Percentiles rank a stretch among this genome's conserved stretches.
phyloP scores from a whole-genome alignment of 2,329 filamentous ascomycete genomes.

The Hypoxylon sp. region DNA sequence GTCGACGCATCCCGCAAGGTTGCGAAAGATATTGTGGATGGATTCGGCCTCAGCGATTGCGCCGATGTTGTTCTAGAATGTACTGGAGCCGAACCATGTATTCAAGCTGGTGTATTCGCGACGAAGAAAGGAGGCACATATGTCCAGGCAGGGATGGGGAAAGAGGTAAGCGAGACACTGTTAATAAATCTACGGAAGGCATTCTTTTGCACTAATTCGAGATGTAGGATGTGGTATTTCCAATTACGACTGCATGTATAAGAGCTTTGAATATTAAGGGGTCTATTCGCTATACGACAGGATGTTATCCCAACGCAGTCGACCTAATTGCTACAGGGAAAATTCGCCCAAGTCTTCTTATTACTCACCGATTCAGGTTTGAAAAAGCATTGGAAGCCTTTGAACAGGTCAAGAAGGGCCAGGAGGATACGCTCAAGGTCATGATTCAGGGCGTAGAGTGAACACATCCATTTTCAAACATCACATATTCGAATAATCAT shows the following conservation, averaged over 20 bases:
- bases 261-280: slow-evolving; percentile 64
- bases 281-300: slow-evolving; percentile 65
- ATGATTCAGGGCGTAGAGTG: slow-evolving; percentile 44
- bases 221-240: slow-evolving; percentile 63
- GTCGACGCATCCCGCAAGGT: slow-evolving; percentile 57
- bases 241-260: slow-evolving; percentile 65
- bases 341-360: slow-evolving; percentile 56
- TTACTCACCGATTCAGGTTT: slow-evolving; percentile 57
- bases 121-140: slow-evolving; percentile 63
- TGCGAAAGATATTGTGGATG: slow-evolving; percentile 58
- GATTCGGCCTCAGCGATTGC: slow-evolving; percentile 60
- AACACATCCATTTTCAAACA: not conserved
- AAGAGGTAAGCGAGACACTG: slow-evolving; percentile 52
- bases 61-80: slow-evolving; percentile 66
- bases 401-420: slow-evolving; percentile 40
- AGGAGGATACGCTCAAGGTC: slow-evolving; percentile 46
- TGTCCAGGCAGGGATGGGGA: slow-evolving; percentile 68
- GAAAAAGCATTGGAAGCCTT: slow-evolving; percentile 43
- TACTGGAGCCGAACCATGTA: slow-evolving; percentile 63
- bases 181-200: not conserved
- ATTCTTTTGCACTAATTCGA: not conserved
- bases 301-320: slow-evolving; percentile 65
- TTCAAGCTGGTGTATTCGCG: slow-evolving; percentile 63
- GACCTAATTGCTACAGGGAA: slow-evolving; percentile 65
- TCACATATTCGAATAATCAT: not conserved